A percentile compares a stretch with the other conserved stretches of the same genome.
Evolutionary conservation across 2,329 filamentous ascomycete genomes (phyloP).

Genomic region (Fusarium nematophilum): DNA sequence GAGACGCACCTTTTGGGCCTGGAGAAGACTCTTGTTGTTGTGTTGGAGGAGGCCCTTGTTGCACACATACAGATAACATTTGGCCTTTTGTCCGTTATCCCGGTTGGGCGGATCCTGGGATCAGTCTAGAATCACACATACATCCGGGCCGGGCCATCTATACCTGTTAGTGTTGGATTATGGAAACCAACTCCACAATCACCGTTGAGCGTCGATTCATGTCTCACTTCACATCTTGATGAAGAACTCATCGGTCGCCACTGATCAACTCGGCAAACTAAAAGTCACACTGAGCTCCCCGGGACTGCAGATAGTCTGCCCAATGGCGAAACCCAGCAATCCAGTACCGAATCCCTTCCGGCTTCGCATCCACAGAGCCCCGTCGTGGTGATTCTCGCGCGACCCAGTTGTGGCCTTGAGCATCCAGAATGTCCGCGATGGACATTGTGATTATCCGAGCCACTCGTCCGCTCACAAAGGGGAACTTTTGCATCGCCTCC

Average conservation of each 20-base stretch:
- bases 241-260: neutral
- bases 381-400: constrained; percentile 33
- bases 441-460: constrained; percentile 33
- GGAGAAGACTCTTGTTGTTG: constrained; percentile 1
- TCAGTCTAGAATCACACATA: neutral
- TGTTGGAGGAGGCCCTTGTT: neutral
- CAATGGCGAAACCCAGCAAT: constrained; percentile 37
- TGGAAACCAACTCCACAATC: constrained; percentile 25
- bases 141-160: neutral
- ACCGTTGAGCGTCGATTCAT: constrained; percentile 4
- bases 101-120: neutral
- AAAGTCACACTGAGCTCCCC: constrained; percentile 3
- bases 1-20: constrained; percentile 26
- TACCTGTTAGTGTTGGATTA: constrained; percentile 27
- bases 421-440: constrained; percentile 33
- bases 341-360: constrained; percentile 35
- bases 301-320: constrained; percentile 31
- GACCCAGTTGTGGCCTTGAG: constrained; percentile 36
- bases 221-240: constrained; percentile 1
- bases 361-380: constrained; percentile 33
- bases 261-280: constrained; percentile 9
- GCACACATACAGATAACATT: neutral
- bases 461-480: constrained; percentile 31
- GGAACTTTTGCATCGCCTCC: constrained; percentile 35
- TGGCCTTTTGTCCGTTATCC: neutral